Base-by-base conservation (phyloP, 2,329 filamentous ascomycete species). In the Aspergillus melleus region DNA sequence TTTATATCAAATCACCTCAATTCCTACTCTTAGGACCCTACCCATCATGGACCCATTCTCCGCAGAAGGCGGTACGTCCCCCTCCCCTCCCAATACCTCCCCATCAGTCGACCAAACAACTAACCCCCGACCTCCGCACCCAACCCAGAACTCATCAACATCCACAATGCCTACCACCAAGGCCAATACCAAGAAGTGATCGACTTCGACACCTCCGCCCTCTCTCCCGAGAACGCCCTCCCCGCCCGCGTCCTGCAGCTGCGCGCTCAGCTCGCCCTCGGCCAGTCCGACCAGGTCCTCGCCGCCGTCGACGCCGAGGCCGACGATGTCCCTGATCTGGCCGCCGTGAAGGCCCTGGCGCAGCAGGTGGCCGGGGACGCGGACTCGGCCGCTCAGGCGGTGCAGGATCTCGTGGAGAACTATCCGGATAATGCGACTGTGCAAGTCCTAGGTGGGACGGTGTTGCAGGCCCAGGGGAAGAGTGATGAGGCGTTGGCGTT, bases 111-210 rank as follows among this genome's bases (percentile, higher is more conserved):
- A 63, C 24, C 24, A 8, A 54, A 44, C n/a, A 47, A 53, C 51
- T 59, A 57, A 61, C 61, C 26, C 22, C 56, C 49, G 64, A n/a
- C 14, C 36, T 39, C 36, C 36, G 36, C 36, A 36, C 32, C 11
- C 66, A 69, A 39, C 42, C 22, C 70, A 86, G 86, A 88, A 77
- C 85, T 88, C 70, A 82, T 88, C 72, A 88, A 86, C 80, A 85
- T 88, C 72, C 84, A 87, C 79, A 87, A 83, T 70, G 84, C 85
- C 73, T 88, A 87, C 79, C 82, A 87, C 77, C 84, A 86, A 76
- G 92, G 91, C 73, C 93, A 96, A 82, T 96, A 91, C 83, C 85
- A 91, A 72, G 84, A 89, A 72, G 93, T 96, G 64, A 78, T 96
- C 77, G 89, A 95, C 80, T 96, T 92, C 79, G 90, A 96, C 77